These are phyloP conservation scores for Emergomyces pasteurianus DNA, from an alignment of 2,329 filamentous ascomycete species.

Conservation along the genomic window DNA sequence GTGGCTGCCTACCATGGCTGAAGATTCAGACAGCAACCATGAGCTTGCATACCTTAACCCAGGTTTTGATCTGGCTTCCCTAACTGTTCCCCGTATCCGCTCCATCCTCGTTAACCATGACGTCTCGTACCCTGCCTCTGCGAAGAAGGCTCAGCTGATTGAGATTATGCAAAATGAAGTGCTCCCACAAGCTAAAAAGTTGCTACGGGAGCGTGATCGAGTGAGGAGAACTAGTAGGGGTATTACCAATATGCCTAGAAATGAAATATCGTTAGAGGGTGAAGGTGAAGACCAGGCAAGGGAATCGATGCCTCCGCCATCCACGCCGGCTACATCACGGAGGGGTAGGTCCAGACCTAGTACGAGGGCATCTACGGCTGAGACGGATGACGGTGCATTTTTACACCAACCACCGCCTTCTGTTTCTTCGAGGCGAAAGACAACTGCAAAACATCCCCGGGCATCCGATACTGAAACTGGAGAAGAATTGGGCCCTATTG, in stretches of 20 bases:
- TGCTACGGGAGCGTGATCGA: conserved; percentile 61
- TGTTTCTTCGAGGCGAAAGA: conserved; percentile 42
- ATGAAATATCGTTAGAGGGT: conserved; percentile 42
- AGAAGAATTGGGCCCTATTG: conserved; percentile 29
- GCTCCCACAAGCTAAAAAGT: conserved; percentile 62
- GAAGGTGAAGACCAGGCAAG: conserved; percentile 53
- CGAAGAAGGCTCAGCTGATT: conserved; percentile 83
- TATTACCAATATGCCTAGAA: conserved; percentile 57
- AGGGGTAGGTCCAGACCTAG: conserved; percentile 40
- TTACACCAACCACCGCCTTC: conserved; percentile 19
- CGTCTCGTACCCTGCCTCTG: conserved; percentile 70
- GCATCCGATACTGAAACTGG: conserved; percentile 41
- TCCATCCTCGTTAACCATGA: conserved; percentile 86
- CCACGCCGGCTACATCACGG: conserved; percentile 37
- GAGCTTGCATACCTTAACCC: conserved; percentile 76
- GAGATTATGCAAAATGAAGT: conserved; percentile 72
- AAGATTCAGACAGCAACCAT: conserved; percentile 21
- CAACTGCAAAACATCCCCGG: conserved; percentile 39
- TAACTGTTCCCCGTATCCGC: conserved; percentile 80
- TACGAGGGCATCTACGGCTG: conserved; percentile 34
- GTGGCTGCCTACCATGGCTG: conserved; percentile 19
- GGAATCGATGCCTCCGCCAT: conserved; percentile 40
- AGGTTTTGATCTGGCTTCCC: conserved; percentile 68
- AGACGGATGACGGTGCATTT: conserved; percentile 21
- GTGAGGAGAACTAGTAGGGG: conserved; percentile 80